These are phyloP conservation scores for Podila epicladia DNA, from an alignment of 192 early-diverging fungal genomes.

Conservation along the genomic window DNA sequence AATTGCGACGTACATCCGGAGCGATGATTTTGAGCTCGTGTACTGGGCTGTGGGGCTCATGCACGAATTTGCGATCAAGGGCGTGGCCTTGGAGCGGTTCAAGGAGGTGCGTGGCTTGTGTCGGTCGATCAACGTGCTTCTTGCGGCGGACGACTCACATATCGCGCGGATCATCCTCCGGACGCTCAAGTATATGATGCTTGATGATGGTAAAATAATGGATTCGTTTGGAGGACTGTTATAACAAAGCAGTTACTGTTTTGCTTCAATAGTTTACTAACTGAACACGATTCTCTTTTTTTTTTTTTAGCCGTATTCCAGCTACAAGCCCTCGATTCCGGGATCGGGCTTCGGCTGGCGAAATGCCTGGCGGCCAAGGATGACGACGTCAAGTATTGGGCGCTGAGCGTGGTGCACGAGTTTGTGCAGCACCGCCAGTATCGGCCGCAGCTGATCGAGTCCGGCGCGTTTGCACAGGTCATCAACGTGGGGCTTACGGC, in stretches of 20 bases:
- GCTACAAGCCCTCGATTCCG: constrained; percentile 66
- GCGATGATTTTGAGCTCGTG: constrained; percentile 81
- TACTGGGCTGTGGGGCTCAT: constrained; percentile 83
- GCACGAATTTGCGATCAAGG: constrained; percentile 79
- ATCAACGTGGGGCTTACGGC: constrained; percentile 32
- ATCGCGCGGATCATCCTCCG: constrained; percentile 78
- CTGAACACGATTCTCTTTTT: neutral
- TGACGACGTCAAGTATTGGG: constrained; percentile 81
- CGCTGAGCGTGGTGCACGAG: constrained; percentile 60
- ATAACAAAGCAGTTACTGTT: neutral
- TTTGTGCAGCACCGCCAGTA: constrained; percentile 40
- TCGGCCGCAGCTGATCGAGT: constrained; percentile 41
- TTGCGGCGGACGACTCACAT: constrained; percentile 68
- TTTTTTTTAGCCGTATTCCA: constrained; percentile 59
- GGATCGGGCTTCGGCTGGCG: constrained; percentile 69
- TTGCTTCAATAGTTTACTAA: neutral
- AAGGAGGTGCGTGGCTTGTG: constrained; percentile 66
- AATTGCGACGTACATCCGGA: constrained; percentile 72
- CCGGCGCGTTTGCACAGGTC: constrained; percentile 34
- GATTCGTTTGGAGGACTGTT: neutral
- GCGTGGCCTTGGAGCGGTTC: constrained; percentile 69
- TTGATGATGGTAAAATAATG: constrained; percentile 59
- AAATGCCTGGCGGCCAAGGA: constrained; percentile 70
- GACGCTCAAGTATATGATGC: constrained; percentile 74
- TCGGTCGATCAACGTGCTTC: constrained; percentile 63